A percentile compares a stretch with the other conserved stretches of the same genome.
These are phyloP conservation scores for Penicillium polonicum DNA, from an alignment of 2,329 filamentous ascomycete genomes.

Conservation along the genomic window DNA sequence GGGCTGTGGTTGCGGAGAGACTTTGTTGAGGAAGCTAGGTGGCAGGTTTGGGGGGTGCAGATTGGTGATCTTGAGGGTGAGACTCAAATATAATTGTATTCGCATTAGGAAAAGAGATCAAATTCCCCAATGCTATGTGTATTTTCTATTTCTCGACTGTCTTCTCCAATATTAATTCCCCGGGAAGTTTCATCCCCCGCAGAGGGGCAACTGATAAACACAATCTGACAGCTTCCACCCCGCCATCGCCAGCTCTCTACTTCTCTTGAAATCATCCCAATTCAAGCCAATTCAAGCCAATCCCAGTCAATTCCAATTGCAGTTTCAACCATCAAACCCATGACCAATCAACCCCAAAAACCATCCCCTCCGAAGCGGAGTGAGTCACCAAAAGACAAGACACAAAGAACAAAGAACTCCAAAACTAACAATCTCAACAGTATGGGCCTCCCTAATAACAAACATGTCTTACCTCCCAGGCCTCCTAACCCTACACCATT, in stretches of 20 bases:
- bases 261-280: background rate
- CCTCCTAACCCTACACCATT: slow-evolving; percentile 72
- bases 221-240: background rate
- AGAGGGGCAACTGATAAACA: background rate
- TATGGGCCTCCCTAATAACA: slow-evolving; percentile 81
- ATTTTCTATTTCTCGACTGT: background rate
- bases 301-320: background rate
- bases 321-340: background rate
- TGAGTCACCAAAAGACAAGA: background rate
- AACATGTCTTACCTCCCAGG: slow-evolving; percentile 75
- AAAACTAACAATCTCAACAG: slow-evolving; percentile 41
- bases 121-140: background rate
- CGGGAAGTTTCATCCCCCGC: background rate
- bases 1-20: slow-evolving; percentile 42
- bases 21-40: slow-evolving; percentile 42
- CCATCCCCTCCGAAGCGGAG: slow-evolving; percentile 6
- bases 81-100: background rate
- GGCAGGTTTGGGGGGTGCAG: slow-evolving; percentile 45
- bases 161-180: background rate
- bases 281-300: background rate
- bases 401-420: background rate
- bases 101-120: background rate
- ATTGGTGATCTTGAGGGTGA: slow-evolving; percentile 21
- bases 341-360: background rate
- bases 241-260: background rate